phyloP scores from a whole-genome alignment of 148 eudicot genomes.

The Vaccinium myrtillus region DNA sequence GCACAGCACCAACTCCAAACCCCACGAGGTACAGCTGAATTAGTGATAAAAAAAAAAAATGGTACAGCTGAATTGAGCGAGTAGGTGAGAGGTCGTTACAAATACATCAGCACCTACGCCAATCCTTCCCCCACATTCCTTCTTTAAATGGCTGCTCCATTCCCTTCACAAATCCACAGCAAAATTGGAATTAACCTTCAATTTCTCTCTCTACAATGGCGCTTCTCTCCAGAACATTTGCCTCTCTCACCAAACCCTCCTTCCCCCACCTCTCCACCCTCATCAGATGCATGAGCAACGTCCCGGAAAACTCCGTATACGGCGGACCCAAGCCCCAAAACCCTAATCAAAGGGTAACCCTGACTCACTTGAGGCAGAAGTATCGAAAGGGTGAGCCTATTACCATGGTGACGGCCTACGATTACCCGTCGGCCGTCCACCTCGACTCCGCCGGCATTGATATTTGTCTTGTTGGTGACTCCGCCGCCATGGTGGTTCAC shows the following conservation, averaged over 20 bases:
- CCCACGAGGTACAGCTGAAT: too few relatives aligned
- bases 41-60: too few relatives aligned
- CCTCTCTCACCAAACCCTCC: background rate
- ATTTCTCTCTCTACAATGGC: constrained; percentile 19
- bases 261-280: background rate
- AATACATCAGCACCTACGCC: background rate
- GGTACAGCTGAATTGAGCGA: too few relatives aligned
- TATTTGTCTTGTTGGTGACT: constrained; percentile 82
- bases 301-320: constrained; percentile 91
- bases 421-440: constrained; percentile 91
- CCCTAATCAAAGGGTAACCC: constrained; percentile 57
- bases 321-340: constrained; percentile 87
- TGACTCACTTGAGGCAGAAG: constrained; percentile 61
- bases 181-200: background rate
- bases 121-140: background rate
- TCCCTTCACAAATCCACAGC: background rate
- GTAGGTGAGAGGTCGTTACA: background rate
- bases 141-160: background rate
- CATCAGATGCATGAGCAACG: constrained; percentile 53
- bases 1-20: too few relatives aligned
- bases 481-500: constrained; percentile 96
- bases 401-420: constrained; percentile 87
- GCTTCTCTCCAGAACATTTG: constrained; percentile 8
- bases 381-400: constrained; percentile 60
- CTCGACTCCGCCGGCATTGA: constrained; percentile 84